A percentile compares a stretch with the other conserved stretches of the same genome.
Conservation (phyloP, 225 moss, liverwort and hornwort genomes). For the Pleurozium schreberi region DNA sequence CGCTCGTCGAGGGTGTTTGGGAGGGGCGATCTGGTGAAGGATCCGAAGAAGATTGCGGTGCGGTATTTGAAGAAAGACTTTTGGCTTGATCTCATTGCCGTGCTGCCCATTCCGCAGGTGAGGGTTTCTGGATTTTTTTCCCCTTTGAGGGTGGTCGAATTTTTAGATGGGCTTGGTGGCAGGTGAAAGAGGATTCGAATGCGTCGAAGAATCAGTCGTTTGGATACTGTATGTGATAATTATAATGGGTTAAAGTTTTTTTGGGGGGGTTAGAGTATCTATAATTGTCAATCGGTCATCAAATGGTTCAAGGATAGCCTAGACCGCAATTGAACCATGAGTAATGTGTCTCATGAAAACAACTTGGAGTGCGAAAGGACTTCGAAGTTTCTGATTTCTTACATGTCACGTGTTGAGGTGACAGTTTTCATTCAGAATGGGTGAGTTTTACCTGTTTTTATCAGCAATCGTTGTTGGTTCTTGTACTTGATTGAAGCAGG, state of each 20-base stretch:
- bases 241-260: no score
- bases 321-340: neutral
- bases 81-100: slow-evolving; percentile 53
- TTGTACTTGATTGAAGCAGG: neutral
- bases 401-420: neutral
- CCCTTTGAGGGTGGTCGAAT: no score
- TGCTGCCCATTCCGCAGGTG: slow-evolving; percentile 62
- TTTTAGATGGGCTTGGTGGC: neutral
- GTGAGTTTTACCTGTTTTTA: neutral
- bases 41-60: slow-evolving; percentile 23
- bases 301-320: neutral
- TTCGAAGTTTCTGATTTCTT: neutral
- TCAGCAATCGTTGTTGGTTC: neutral
- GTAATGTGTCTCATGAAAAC: neutral
- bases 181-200: neutral
- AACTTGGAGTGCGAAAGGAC: neutral
- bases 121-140: neutral
- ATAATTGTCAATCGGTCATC: neutral
- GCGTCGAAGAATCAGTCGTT: neutral
- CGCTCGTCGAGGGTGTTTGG: slow-evolving; percentile 50
- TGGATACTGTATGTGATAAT: neutral
- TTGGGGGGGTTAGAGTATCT: neutral
- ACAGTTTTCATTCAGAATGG: neutral
- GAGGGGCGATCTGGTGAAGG: slow-evolving; percentile 34
- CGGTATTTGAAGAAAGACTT: slow-evolving; percentile 37